Percentiles rank a stretch among this genome's conserved stretches.
Conservation (phyloP, 148 eudicot species). For the Euryodendron excelsum region DNA sequence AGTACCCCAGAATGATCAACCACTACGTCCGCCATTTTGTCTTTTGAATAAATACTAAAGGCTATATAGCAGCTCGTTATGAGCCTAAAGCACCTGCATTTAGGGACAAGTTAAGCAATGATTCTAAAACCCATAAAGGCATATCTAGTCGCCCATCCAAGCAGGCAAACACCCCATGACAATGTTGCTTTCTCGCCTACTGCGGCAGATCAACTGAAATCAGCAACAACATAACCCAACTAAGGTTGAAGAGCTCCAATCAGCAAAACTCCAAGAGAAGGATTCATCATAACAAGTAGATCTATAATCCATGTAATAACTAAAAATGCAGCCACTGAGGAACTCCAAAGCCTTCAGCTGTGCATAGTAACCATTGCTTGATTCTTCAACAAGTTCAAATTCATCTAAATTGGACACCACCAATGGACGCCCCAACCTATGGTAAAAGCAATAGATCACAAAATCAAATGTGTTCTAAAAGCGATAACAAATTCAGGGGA, state of each 20-base stretch:
- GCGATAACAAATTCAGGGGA: slow-evolving; percentile 17
- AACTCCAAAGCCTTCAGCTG: slow-evolving; percentile 54
- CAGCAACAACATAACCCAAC: slow-evolving; percentile 66
- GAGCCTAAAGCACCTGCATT: slow-evolving; percentile 69
- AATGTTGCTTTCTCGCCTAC: slow-evolving; percentile 49
- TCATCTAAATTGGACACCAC: slow-evolving; percentile 50
- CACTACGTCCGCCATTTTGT: slow-evolving; percentile 24
- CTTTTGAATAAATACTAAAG: slow-evolving; percentile 14
- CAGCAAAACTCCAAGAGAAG: slow-evolving; percentile 45
- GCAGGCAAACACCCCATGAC: slow-evolving; percentile 47
- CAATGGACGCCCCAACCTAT: slow-evolving; percentile 46
- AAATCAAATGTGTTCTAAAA: slow-evolving; percentile 46
- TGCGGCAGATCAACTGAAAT: slow-evolving; percentile 57
- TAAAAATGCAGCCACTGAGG: slow-evolving; percentile 47
- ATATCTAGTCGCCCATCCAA: slow-evolving; percentile 47
- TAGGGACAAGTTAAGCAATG: slow-evolving; percentile 41
- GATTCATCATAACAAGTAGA: slow-evolving; percentile 45
- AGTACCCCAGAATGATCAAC: slow-evolving; percentile 21
- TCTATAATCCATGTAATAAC: slow-evolving; percentile 33
- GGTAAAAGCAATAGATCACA: slow-evolving; percentile 54
- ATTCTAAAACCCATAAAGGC: slow-evolving; percentile 40
- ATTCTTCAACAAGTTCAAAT: slow-evolving; percentile 42
- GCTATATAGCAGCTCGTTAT: slow-evolving; percentile 36
- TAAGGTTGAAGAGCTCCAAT: slow-evolving; percentile 72
- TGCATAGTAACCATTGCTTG: slow-evolving; percentile 41